These are phyloP conservation scores for Penicillium fimorum DNA, from an alignment of 495 filamentous ascomycete genomes.

Conservation along the genomic window DNA sequence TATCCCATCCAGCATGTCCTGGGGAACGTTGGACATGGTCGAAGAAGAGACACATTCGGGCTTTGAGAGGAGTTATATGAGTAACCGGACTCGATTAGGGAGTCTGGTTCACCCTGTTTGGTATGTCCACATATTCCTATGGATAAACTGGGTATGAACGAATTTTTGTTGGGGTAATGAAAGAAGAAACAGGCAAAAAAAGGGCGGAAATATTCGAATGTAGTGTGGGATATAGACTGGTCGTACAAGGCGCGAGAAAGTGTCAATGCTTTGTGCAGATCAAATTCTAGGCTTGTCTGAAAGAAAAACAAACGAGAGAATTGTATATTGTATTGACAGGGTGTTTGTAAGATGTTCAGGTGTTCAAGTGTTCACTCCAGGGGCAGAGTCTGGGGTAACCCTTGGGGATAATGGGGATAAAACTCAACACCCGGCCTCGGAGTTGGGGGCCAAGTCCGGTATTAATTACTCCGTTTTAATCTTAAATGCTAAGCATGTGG, in stretches of 20 bases:
- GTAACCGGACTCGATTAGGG: constrained; percentile 1
- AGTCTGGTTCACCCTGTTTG: constrained; percentile 22
- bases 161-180: background rate
- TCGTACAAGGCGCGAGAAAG: background rate
- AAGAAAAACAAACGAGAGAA: background rate
- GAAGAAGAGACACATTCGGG: background rate
- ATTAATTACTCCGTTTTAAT: background rate
- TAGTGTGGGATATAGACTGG: constrained; percentile 7
- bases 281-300: background rate
- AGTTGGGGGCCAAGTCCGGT: background rate
- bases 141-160: background rate
- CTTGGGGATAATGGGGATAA: background rate
- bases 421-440: background rate
- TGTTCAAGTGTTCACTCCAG: background rate
- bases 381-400: background rate
- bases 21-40: constrained; percentile 19
- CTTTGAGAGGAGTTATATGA: background rate
- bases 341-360: background rate
- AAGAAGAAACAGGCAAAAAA: background rate
- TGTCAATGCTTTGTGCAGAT: constrained; percentile 6
- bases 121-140: constrained; percentile 21
- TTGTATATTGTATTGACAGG: background rate
- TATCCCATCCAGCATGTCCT: constrained; percentile 37
- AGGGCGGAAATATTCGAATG: background rate
- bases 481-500: background rate